Evolutionary conservation across 2,329 filamentous ascomycete genomes (phyloP).

Genomic region (Fusarium siculi): DNA sequence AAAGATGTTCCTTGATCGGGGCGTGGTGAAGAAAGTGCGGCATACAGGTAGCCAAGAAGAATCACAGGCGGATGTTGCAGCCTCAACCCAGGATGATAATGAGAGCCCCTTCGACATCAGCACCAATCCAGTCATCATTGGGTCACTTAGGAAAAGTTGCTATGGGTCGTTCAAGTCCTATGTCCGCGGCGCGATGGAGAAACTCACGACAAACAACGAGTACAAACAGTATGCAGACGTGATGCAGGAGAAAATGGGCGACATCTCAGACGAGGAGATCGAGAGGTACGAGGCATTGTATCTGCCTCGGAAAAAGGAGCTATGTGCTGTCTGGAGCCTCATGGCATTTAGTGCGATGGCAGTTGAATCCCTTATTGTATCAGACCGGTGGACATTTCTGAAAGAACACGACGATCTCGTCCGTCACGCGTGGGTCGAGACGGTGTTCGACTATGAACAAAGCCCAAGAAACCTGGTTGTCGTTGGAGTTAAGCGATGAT

Average conservation of each 20-base stretch:
- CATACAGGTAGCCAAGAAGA: constrained; percentile 50
- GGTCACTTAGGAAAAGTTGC: constrained; percentile 81
- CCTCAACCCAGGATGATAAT: constrained; percentile 31
- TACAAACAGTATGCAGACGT: constrained; percentile 69
- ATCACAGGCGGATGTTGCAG: constrained; percentile 17
- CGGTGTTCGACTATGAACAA: constrained; percentile 87
- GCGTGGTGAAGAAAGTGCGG: constrained; percentile 73
- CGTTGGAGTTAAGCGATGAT: constrained; percentile 81
- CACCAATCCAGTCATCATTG: constrained; percentile 86
- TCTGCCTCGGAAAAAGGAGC: constrained; percentile 75
- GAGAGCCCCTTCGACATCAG: constrained; percentile 63
- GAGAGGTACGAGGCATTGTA: constrained; percentile 74
- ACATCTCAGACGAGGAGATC: constrained; percentile 80
- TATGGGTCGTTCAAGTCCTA: constrained; percentile 82
- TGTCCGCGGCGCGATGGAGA: constrained; percentile 81
- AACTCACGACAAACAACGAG: constrained; percentile 70
- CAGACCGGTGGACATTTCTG: constrained; percentile 89
- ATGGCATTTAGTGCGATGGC: constrained; percentile 96
- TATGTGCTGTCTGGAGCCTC: constrained; percentile 89
- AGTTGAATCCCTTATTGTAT: constrained; percentile 89
- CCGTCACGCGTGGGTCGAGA: constrained; percentile 86
- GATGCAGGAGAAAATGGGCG: constrained; percentile 72
- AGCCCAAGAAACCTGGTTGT: constrained; percentile 94
- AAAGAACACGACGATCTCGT: constrained; percentile 78
- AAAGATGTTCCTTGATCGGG: constrained; percentile 88